Evolutionary conservation across 2,329 filamentous ascomycete genomes (phyloP).

Genomic region (Aureobasidium leucospermi): DNA sequence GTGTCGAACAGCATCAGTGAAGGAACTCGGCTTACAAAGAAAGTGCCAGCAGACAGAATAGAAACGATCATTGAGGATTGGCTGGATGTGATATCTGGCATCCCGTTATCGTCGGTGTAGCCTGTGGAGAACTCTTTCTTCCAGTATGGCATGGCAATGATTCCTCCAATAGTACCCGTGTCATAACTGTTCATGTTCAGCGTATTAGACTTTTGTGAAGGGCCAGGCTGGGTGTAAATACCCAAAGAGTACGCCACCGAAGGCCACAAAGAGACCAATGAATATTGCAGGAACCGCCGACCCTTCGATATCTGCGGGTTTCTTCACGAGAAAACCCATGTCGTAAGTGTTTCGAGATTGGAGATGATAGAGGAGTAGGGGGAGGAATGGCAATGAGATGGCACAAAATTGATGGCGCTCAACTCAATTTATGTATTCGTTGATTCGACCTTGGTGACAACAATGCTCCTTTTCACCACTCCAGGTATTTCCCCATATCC

Average conservation of each 20-base stretch:
- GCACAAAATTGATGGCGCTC: no score
- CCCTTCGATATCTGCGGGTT: constrained; percentile 37
- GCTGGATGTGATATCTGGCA: constrained; percentile 34
- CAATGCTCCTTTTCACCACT: no score
- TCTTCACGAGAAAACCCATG: constrained; percentile 39
- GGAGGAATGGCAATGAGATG: not conserved
- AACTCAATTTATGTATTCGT: no score
- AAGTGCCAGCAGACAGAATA: constrained; percentile 73
- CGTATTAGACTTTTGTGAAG: not conserved
- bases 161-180: constrained; percentile 35
- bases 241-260: constrained; percentile 24
- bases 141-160: constrained; percentile 37
- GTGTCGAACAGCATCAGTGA: no score
- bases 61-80: constrained; percentile 72
- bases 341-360: constrained; percentile 8
- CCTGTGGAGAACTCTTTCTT: constrained; percentile 30
- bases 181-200: constrained; percentile 21
- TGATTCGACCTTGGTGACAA: no score
- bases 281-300: constrained; percentile 36
- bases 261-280: constrained; percentile 31
- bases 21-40: constrained; percentile 35
- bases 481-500: no score
- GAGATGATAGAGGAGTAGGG: no score
- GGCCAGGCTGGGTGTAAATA: not conserved
- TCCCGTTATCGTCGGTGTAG: constrained; percentile 18